Base-by-base conservation (phyloP, 1,139 yeast genomes). In the Suhomyces kunorum region DNA sequence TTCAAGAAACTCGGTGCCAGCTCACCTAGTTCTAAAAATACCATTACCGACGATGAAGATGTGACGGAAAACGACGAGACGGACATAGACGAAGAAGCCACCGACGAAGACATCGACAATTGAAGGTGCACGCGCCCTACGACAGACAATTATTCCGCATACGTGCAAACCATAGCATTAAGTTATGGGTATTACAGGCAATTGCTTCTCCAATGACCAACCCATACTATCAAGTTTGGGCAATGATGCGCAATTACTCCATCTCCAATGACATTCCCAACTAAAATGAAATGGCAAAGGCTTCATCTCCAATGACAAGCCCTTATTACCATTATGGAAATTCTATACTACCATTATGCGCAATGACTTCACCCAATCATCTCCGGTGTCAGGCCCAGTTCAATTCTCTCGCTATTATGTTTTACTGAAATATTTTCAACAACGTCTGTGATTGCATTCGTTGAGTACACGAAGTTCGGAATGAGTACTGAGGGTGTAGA, bases 51-150 rank as follows among this genome's bases (percentile, higher is more conserved):
- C 59, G 61, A 53, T 19, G 36, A 44, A 9, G 45, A 37, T 12
- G 32, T 39, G 16, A 38, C 40, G 5, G 64, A 59, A 44, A 57
- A 64, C 40, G 74, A 68, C 40, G 71, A 59, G 29, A 66, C 71
- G 1, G 72, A 66, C 39, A 53, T 64, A 18, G 47, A 42, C 13
- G 43, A 43, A 16, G 53, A 40, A 24, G 44, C 47, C 13, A 49
- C 53, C 1, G 53, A 49, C 22, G 48, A 43, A 14, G 46, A 43
- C n/a, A 31, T 30, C 8, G 39, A 26, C 24, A 28, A 9, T 8
- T 34, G 27, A 14, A 9, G 6, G 6, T 19, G 33, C 8, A 14
- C n/a, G 20, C 17, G n/a, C n/a, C n/a, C n/a, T n/a, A n/a, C n/a
- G n/a, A n/a, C n/a, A n/a, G n/a, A n/a, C n/a, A n/a, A n/a, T 7